These are phyloP conservation scores for Echria macrotheca DNA, from an alignment of 495 filamentous ascomycete species.

Conservation along the genomic window DNA sequence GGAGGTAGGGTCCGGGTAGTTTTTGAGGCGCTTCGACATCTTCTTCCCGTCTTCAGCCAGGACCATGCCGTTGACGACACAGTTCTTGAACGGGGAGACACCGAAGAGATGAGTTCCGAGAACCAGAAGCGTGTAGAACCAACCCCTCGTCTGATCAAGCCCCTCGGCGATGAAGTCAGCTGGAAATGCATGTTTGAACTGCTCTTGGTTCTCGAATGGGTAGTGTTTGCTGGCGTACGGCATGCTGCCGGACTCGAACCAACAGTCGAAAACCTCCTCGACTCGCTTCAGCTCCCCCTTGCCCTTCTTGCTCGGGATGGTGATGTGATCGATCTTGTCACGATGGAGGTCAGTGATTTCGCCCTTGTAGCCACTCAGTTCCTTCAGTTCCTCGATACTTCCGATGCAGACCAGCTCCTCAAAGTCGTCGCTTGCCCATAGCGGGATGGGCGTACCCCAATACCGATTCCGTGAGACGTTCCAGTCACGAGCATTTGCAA, in stretches of 20 bases:
- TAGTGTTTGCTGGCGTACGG: conserved; percentile 91
- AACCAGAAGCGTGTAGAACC: conserved; percentile 94
- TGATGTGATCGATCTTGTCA: conserved; percentile 93
- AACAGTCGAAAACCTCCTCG: conserved; percentile 95
- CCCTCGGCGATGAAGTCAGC: conserved; percentile 98
- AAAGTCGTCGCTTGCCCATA: conserved; percentile 87
- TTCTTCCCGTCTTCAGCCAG: conserved; percentile 95
- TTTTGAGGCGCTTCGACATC: conserved; percentile 97
- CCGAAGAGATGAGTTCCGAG: conserved; percentile 90
- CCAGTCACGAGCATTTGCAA: conserved; percentile 88
- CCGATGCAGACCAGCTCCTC: conserved; percentile 85
- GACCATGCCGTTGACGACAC: conserved; percentile 94
- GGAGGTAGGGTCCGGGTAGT: conserved; percentile 85
- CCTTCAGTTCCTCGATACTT: conserved; percentile 78
- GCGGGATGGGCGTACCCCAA: conserved; percentile 94
- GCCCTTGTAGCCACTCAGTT: conserved; percentile 77
- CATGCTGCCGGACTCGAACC: conserved; percentile 88
- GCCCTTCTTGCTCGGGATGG: conserved; percentile 87
- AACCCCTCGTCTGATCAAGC: conserved; percentile 72
- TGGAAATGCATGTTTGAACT: conserved; percentile 76
- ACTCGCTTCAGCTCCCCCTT: conserved; percentile 79
- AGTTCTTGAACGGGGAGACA: conserved; percentile 88
- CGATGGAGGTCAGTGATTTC: conserved; percentile 89
- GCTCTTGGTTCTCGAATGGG: conserved; percentile 85
- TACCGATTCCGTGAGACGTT: conserved; percentile 94